Conservation (phyloP, 2,329 filamentous ascomycete species). For the Colletotrichum sp. region DNA sequence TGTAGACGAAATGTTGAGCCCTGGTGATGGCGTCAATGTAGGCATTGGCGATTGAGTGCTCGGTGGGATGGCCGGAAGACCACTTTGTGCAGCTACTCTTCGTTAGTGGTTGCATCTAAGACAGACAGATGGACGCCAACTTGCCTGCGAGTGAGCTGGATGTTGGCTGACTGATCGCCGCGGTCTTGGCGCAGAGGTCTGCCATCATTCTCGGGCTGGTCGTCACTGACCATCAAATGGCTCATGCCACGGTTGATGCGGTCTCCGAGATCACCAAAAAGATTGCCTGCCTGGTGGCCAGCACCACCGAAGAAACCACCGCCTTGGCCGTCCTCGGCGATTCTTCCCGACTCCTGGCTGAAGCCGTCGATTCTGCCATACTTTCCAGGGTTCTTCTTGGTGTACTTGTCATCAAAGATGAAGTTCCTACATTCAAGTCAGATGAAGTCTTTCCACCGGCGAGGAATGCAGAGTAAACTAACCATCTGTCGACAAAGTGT, state of each 20-base stretch:
- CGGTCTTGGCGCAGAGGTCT: constrained; percentile 14
- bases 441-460: not conserved
- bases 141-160: constrained; percentile 58
- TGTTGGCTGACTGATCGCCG: constrained; percentile 35
- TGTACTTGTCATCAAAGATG: constrained; percentile 84
- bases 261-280: constrained; percentile 48
- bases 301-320: constrained; percentile 20
- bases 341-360: constrained; percentile 18
- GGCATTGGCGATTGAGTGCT: constrained; percentile 85
- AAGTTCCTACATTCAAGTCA: constrained; percentile 65
- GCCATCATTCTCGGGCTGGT: constrained; percentile 24
- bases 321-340: constrained; percentile 12
- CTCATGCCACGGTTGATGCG: constrained; percentile 45
- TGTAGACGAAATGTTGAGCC: constrained; percentile 76
- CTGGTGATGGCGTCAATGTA: constrained; percentile 75
- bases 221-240: constrained; percentile 39
- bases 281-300: constrained; percentile 29
- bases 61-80: constrained; percentile 55
- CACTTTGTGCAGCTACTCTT: constrained; percentile 49
- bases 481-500: constrained; percentile 87
- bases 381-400: constrained; percentile 51
- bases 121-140: not conserved
- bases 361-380: constrained; percentile 40
- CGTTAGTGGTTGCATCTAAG: constrained; percentile 3
- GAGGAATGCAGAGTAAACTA: constrained; percentile 10